Conservation (phyloP, 2,329 filamentous ascomycete genomes). For the Phaeosphaeriaceae sp. region DNA sequence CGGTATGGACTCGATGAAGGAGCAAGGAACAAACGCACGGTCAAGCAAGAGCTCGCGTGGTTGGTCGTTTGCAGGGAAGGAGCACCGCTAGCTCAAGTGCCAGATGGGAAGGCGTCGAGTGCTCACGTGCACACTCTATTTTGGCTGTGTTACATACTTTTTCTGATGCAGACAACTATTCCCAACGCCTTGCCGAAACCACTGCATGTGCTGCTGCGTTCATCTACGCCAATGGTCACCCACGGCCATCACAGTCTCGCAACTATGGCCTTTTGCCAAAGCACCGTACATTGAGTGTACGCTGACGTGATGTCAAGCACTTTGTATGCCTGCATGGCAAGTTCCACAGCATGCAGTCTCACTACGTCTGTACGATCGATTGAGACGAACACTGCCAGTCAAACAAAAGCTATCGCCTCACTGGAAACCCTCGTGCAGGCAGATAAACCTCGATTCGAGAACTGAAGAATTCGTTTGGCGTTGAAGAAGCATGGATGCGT, state of each 20-base stretch:
- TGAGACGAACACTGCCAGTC: not conserved
- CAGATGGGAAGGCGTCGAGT: not conserved
- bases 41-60: not conserved
- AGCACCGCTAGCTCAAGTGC: not conserved
- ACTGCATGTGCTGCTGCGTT: not conserved
- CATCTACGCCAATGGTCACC: not conserved
- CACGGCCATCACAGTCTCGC: not conserved
- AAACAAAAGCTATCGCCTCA: not conserved
- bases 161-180: not conserved
- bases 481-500: not conserved
- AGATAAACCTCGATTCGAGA: not conserved
- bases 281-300: not conserved
- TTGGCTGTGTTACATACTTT: not conserved
- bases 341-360: not conserved
- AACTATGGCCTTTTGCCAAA: not conserved
- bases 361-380: not conserved
- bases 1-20: not conserved
- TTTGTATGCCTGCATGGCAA: not conserved
- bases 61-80: constrained; percentile 2
- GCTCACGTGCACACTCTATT: not conserved
- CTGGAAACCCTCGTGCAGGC: not conserved
- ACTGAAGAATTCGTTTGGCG: not conserved
- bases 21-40: not conserved
- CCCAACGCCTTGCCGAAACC: not conserved
- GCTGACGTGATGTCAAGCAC: not conserved